These are phyloP conservation scores for Fusarium robinianum DNA, from an alignment of 2,329 filamentous ascomycete genomes.

Conservation along the genomic window DNA sequence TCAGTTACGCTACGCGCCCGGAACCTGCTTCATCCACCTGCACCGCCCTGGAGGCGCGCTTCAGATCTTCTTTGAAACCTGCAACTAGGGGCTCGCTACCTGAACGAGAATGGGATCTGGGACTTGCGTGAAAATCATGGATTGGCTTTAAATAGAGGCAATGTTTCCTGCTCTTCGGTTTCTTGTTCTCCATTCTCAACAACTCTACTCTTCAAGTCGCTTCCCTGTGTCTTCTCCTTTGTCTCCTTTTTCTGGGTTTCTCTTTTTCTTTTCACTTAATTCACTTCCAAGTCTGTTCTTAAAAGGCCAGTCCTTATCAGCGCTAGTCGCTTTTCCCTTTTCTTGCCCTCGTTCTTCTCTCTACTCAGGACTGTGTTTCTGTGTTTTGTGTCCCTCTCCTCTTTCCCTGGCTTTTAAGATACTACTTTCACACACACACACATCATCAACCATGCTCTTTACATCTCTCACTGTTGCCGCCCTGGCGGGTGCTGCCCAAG, in stretches of 20 bases:
- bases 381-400: slow-evolving; percentile 24
- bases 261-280: slow-evolving; percentile 33
- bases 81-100: slow-evolving; percentile 15
- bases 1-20: slow-evolving; percentile 14
- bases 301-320: slow-evolving; percentile 40
- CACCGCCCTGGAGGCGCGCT: slow-evolving; percentile 22
- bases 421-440: slow-evolving; percentile 21
- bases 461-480: slow-evolving; percentile 52
- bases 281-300: slow-evolving; percentile 26
- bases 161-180: slow-evolving; percentile 37
- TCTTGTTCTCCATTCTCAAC: slow-evolving; percentile 28
- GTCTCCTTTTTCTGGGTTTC: slow-evolving; percentile 35
- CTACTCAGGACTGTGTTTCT: slow-evolving; percentile 6
- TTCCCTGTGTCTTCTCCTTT: slow-evolving; percentile 34
- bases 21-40: slow-evolving; percentile 28
- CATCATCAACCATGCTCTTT: slow-evolving; percentile 57
- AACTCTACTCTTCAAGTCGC: slow-evolving; percentile 28
- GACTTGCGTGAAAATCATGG: slow-evolving; percentile 1
- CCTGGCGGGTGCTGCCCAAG: slow-evolving; percentile 53
- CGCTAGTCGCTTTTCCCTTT: slow-evolving; percentile 39
- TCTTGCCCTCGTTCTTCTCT: slow-evolving; percentile 4
- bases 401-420: slow-evolving; percentile 36
- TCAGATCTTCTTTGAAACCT: slow-evolving; percentile 34
- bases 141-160: slow-evolving; percentile 48
- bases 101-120: not conserved